Evolutionary conservation across 306 rosid genomes (phyloP).

Genomic region (Casuarina equisetifolia): DNA sequence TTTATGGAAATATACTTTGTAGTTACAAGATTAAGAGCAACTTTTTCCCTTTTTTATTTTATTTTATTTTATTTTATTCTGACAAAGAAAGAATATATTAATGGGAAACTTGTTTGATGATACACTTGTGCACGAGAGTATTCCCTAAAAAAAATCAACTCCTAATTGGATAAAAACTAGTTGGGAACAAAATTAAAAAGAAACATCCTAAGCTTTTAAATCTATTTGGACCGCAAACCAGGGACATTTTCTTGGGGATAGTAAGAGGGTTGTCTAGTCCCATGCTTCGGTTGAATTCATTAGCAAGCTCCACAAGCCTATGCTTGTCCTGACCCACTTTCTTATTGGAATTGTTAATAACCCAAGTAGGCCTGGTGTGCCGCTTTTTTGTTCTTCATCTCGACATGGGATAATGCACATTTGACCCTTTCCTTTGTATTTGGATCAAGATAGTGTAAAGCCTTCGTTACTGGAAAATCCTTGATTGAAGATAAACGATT

Average conservation of each 20-base stretch:
- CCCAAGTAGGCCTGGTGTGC: slow-evolving; percentile 99
- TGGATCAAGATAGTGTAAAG: slow-evolving; percentile 66
- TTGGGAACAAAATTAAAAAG: neutral
- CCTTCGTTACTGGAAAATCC: slow-evolving; percentile 73
- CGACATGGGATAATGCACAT: slow-evolving; percentile 60
- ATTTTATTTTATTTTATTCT: too few relatives aligned
- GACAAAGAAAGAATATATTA: neutral
- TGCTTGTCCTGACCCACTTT: slow-evolving; percentile 67
- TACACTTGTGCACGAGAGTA: neutral
- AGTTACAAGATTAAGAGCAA: too few relatives aligned
- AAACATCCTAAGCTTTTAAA: slow-evolving; percentile 2
- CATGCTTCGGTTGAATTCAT: slow-evolving; percentile 89
- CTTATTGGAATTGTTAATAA: slow-evolving; percentile 77
- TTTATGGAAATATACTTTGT: too few relatives aligned
- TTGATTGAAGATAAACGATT: slow-evolving; percentile 61
- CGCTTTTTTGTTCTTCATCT: slow-evolving; percentile 80
- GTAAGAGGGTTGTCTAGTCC: slow-evolving; percentile 90
- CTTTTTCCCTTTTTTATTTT: too few relatives aligned
- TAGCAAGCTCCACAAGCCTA: slow-evolving; percentile 82
- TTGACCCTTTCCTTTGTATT: slow-evolving; percentile 80
- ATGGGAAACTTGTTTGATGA: neutral
- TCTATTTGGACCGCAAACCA: slow-evolving; percentile 80
- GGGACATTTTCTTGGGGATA: slow-evolving; percentile 67
- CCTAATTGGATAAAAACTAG: neutral
- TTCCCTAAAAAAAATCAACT: neutral